phyloP scores from a whole-genome alignment of 1,139 yeast genomes.

The Candida sojae region DNA sequence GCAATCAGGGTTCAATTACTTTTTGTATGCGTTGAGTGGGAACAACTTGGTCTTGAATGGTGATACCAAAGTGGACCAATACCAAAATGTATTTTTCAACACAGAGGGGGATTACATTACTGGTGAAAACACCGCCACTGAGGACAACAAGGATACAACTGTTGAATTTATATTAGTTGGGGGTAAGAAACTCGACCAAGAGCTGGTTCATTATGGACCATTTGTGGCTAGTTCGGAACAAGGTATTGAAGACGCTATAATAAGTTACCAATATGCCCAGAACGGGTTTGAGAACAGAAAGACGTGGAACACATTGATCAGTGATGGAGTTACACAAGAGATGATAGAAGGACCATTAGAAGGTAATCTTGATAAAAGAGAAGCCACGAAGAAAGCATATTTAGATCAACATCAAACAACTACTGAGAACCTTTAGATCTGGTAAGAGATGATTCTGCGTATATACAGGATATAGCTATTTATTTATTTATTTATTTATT shows the following conservation, averaged over 20 bases:
- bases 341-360: slow-evolving; percentile 44
- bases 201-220: slow-evolving; percentile 86
- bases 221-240: slow-evolving; percentile 74
- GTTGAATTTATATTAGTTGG: slow-evolving; percentile 71
- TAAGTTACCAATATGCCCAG: slow-evolving; percentile 64
- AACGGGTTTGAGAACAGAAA: slow-evolving; percentile 77
- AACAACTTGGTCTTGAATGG: slow-evolving; percentile 48
- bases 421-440: background rate
- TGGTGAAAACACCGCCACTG: slow-evolving; percentile 48
- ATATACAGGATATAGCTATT: background rate
- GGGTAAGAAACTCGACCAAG: slow-evolving; percentile 76
- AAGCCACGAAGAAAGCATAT: slow-evolving; percentile 27
- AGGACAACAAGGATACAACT: slow-evolving; percentile 23
- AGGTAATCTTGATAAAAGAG: slow-evolving; percentile 37
- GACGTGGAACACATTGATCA: slow-evolving; percentile 70
- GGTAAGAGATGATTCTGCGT: background rate
- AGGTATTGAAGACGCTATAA: slow-evolving; percentile 65
- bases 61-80: slow-evolving; percentile 40
- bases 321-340: slow-evolving; percentile 56
- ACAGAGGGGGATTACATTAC: slow-evolving; percentile 56
- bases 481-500: background rate
- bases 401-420: slow-evolving; percentile 14
- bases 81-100: slow-evolving; percentile 63
- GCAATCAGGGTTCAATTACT: slow-evolving; percentile 68
- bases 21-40: slow-evolving; percentile 72